A percentile compares a stretch with the other conserved stretches of the same genome.
Evolutionary conservation across 345 rosid genomes (phyloP).

Genomic region (Aquilaria sinensis): DNA sequence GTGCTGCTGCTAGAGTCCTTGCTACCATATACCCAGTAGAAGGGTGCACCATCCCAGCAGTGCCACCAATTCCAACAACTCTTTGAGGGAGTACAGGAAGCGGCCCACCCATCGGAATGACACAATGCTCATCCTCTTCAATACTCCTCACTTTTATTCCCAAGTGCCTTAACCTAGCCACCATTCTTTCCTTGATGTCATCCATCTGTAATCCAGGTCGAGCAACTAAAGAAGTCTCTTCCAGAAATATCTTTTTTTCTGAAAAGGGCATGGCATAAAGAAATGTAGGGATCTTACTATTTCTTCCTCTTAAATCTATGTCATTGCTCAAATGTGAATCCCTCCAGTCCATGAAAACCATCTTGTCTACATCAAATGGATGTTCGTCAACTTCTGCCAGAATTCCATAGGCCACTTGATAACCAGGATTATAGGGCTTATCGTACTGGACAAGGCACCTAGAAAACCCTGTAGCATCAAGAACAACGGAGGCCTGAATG

Average conservation of each 20-base stretch:
- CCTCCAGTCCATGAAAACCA: conserved; percentile 99
- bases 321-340: conserved; percentile 60
- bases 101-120: conserved; percentile 98
- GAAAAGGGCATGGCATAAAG: conserved; percentile 98
- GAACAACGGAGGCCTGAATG: conserved; percentile 78
- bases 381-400: conserved; percentile 94
- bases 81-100: conserved; percentile 94
- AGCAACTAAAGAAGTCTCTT: conserved; percentile 92
- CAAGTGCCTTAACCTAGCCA: conserved; percentile 79
- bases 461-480: conserved; percentile 97
- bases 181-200: conserved; percentile 95
- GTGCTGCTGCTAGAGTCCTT: conserved; percentile 96
- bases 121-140: conserved; percentile 87
- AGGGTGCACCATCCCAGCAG: conserved; percentile 94
- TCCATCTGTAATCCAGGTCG: conserved; percentile 78
- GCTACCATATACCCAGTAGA: conserved; percentile 98
- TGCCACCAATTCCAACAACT: conserved; percentile 92
- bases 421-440: conserved; percentile 93
- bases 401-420: conserved; percentile 94
- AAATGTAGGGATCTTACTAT: conserved; percentile 76
- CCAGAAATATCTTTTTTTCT: conserved; percentile 66
- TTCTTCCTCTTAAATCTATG: conserved; percentile 45
- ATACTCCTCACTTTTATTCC: conserved; percentile 76
- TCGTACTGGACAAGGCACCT: conserved; percentile 91
- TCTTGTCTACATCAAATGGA: conserved; percentile 86